Percentiles rank a stretch among this genome's conserved stretches.
These are phyloP conservation scores for Fagopyrum esculentum DNA, from an alignment of 148 eudicot genomes.

Conservation along the genomic window DNA sequence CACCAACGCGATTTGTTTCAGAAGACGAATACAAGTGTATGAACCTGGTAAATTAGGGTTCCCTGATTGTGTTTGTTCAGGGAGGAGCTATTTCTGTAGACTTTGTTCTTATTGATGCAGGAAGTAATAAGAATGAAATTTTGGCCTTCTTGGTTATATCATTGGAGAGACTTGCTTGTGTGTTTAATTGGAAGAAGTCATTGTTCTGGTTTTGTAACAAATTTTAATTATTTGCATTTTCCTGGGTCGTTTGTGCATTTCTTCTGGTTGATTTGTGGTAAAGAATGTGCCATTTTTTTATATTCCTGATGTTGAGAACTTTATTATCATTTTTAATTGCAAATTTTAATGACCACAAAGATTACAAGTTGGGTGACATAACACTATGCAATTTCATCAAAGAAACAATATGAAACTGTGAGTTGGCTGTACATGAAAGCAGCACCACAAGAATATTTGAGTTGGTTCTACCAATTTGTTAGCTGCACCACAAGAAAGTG, in stretches of 20 bases:
- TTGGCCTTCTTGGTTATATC: background rate
- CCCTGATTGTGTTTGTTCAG: constrained; percentile 3
- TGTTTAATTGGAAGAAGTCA: background rate
- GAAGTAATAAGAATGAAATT: constrained; percentile 12
- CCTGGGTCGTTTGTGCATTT: background rate
- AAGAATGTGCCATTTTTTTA: background rate
- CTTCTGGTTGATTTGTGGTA: background rate
- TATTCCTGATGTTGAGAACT: background rate
- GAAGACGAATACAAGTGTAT: background rate
- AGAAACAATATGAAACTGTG: too few relatives aligned
- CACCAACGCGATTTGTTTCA: background rate
- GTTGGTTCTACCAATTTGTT: too few relatives aligned
- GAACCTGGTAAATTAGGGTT: constrained; percentile 1
- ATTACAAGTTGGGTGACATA: too few relatives aligned
- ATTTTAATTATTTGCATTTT: background rate
- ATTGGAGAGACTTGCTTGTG: constrained; percentile 2
- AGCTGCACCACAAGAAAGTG: too few relatives aligned
- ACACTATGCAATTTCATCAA: too few relatives aligned
- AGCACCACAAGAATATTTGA: too few relatives aligned
- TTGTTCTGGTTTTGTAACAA: constrained; percentile 12
- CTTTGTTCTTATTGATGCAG: constrained; percentile 11
- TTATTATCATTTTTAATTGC: too few relatives aligned
- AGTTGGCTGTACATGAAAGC: too few relatives aligned
- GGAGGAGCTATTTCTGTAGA: background rate
- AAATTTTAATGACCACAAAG: too few relatives aligned